Evolutionary conservation across 75 land plant species (phyloP).

Genomic region (Azolla pinnata): DNA sequence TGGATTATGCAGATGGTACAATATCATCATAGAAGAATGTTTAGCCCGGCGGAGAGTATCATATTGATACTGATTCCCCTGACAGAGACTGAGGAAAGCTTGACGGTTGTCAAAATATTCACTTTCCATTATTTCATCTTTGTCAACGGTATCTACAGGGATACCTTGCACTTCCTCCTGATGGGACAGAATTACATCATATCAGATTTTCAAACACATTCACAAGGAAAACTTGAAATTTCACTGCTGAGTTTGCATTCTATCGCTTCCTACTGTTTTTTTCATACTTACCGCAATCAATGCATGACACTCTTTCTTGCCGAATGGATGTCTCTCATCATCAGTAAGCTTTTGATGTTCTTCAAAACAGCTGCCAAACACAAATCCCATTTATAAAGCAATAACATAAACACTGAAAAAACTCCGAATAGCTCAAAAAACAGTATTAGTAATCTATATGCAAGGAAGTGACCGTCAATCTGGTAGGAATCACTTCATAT

Average conservation of each 20-base stretch:
- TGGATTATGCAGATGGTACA: slow-evolving; percentile 7
- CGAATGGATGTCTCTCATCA: slow-evolving; percentile 11
- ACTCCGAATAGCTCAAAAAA: too few relatives aligned
- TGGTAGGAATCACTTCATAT: too few relatives aligned
- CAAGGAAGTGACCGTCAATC: too few relatives aligned
- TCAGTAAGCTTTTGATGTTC: slow-evolving; percentile 6
- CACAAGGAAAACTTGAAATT: too few relatives aligned
- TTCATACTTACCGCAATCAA: slow-evolving; percentile 7
- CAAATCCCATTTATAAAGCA: too few relatives aligned
- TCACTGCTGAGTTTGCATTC: too few relatives aligned
- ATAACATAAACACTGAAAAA: too few relatives aligned
- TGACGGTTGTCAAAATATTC: background rate
- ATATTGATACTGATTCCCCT: slow-evolving; percentile 5
- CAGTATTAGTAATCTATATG: too few relatives aligned
- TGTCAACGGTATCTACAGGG: background rate
- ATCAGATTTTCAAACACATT: too few relatives aligned
- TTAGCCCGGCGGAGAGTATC: slow-evolving; percentile 3
- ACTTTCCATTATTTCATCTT: slow-evolving; percentile 5
- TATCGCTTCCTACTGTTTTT: too few relatives aligned
- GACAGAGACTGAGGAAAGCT: slow-evolving; percentile 3
- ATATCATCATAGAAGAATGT: slow-evolving; percentile 5
- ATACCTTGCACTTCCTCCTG: background rate
- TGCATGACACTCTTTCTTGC: slow-evolving; percentile 8
- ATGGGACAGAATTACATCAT: too few relatives aligned
- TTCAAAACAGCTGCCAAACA: slow-evolving; percentile 11